Conservation (phyloP, 768 basidiomycete genomes). For the Mycena maculata region DNA sequence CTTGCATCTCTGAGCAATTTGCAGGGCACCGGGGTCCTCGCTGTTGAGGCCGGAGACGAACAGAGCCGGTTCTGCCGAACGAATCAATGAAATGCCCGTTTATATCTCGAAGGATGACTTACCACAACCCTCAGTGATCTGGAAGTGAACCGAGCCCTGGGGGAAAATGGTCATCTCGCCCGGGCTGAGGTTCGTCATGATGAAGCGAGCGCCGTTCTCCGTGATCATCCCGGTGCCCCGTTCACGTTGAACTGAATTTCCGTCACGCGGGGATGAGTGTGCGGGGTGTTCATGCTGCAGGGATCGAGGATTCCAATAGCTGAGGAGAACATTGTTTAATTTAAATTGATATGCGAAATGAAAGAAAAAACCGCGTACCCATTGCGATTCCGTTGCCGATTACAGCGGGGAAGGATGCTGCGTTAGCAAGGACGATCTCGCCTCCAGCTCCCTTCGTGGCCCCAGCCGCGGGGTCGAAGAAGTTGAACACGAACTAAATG, state of each 20-base stretch:
- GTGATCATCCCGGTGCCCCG: slow-evolving; percentile 28
- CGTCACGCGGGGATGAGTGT: slow-evolving; percentile 32
- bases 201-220: slow-evolving; percentile 32
- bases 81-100: neutral
- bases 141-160: slow-evolving; percentile 30
- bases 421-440: slow-evolving; percentile 12
- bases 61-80: slow-evolving; percentile 18
- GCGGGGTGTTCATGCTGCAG: slow-evolving; percentile 30
- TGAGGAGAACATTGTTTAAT: neutral
- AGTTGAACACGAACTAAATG: slow-evolving; percentile 28
- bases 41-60: slow-evolving; percentile 31
- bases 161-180: slow-evolving; percentile 13
- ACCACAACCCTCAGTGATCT: slow-evolving; percentile 29
- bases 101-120: too few species aligned
- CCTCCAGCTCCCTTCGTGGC: slow-evolving; percentile 8
- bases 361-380: slow-evolving; percentile 19
- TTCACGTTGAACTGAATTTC: slow-evolving; percentile 31
- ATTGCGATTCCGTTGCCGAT: slow-evolving; percentile 27
- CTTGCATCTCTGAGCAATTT: slow-evolving; percentile 30
- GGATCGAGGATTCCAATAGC: slow-evolving; percentile 21
- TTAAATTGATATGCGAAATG: neutral
- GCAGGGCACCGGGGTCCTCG: slow-evolving; percentile 25
- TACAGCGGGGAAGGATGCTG: slow-evolving; percentile 24
- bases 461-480: slow-evolving; percentile 7
- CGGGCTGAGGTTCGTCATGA: slow-evolving; percentile 19